Conservation (phyloP, 1,284 basidiomycete genomes). For the Wallemia ichthyophaga region DNA sequence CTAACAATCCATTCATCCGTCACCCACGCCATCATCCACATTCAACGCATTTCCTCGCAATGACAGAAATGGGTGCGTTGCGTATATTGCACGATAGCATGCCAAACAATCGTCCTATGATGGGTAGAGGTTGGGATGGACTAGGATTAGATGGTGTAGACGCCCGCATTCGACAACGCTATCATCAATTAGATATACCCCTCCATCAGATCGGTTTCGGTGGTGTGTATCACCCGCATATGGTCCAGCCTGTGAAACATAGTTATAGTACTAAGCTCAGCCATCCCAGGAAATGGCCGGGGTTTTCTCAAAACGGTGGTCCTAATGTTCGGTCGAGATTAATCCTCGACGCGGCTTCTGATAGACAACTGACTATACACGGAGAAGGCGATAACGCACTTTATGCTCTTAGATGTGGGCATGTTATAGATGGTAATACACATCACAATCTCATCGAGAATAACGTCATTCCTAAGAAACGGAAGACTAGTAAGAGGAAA, state of each 20-base stretch:
- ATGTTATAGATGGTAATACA: background rate
- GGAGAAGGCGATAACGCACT: background rate
- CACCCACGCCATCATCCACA: too few relatives aligned
- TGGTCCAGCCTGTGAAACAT: background rate
- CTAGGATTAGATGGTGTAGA: background rate
- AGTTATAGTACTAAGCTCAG: background rate
- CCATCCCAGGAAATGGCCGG: background rate
- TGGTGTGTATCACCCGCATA: background rate
- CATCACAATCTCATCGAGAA: background rate
- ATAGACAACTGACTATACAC: background rate
- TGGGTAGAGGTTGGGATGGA: too few relatives aligned
- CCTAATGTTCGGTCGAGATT: background rate
- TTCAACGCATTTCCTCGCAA: too few relatives aligned
- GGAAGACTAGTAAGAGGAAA: background rate
- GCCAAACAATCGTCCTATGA: too few relatives aligned
- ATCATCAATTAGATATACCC: background rate
- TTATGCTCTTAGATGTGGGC: background rate
- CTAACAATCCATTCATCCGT: too few relatives aligned
- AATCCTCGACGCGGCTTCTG: background rate
- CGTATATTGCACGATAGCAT: too few relatives aligned
- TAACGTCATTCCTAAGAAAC: background rate
- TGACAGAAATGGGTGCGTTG: too few relatives aligned
- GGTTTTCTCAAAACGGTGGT: background rate
- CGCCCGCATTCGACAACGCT: background rate
- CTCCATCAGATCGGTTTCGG: background rate